These are phyloP conservation scores for Pythium dissotocum DNA, from an alignment of 352 stramenopile genomes.

Conservation along the genomic window DNA sequence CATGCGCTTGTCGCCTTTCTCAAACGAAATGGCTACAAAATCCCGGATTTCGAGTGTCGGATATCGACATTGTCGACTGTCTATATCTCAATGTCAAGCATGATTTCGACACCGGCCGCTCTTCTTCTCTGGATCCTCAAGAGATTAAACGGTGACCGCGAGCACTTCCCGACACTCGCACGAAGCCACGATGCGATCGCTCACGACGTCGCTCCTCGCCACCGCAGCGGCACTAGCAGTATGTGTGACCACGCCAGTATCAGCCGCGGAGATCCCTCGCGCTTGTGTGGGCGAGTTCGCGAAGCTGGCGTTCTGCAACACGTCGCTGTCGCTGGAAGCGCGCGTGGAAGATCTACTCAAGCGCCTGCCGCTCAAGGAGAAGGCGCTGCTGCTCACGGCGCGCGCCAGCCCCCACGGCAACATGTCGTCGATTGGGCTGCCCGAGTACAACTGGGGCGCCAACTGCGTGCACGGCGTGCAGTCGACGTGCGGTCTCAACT, in stretches of 20 bases:
- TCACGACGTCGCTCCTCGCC: neutral
- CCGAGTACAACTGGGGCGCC: constrained; percentile 93
- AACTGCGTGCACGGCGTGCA: constrained; percentile 93
- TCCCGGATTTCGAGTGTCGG: neutral
- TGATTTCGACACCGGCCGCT: neutral
- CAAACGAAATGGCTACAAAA: neutral
- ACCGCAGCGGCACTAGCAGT: neutral
- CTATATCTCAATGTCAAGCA: neutral
- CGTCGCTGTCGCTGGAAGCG: constrained; percentile 46
- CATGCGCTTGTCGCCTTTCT: neutral
- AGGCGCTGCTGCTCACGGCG: constrained; percentile 67
- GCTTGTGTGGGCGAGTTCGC: constrained; percentile 41
- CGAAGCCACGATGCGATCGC: neutral
- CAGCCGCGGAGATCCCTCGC: constrained; percentile 43
- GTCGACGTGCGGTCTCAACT: constrained; percentile 72
- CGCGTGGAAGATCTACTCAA: constrained; percentile 81
- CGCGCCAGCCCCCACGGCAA: constrained; percentile 66
- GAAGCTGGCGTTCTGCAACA: constrained; percentile 81
- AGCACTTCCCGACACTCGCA: neutral
- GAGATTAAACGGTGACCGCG: neutral
- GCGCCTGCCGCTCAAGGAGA: constrained; percentile 69
- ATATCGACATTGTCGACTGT: neutral
- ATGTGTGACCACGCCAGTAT: neutral
- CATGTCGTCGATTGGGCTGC: constrained; percentile 80
- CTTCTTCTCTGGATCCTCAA: neutral